Conservation (phyloP, 2,329 filamentous ascomycete genomes). For the Rhinocladiella similis region DNA sequence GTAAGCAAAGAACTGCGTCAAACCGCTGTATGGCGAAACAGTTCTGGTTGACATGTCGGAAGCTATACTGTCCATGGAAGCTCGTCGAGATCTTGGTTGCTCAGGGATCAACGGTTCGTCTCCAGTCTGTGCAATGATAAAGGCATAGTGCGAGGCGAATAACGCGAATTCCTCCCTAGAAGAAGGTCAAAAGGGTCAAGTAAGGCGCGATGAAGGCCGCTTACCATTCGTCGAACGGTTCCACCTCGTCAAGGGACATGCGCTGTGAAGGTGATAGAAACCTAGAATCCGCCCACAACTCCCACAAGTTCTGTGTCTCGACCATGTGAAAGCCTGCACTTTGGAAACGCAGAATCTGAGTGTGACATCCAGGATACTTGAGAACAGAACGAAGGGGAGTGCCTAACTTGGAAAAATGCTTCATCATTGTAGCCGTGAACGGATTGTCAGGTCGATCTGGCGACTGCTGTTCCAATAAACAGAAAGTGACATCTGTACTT, state of each 20-base stretch:
- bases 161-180: conserved; percentile 75
- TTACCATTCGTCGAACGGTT: conserved; percentile 87
- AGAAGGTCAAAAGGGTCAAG: neutral
- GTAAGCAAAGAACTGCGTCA: conserved; percentile 29
- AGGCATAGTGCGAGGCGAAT: conserved; percentile 80
- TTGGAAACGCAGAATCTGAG: conserved; percentile 69
- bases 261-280: conserved; percentile 66
- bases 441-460: conserved; percentile 76
- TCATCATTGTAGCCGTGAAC: conserved; percentile 55
- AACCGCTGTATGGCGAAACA: conserved; percentile 23
- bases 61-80: conserved; percentile 26
- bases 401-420: conserved; percentile 29
- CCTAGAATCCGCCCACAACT: conserved; percentile 70
- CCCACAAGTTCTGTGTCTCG: conserved; percentile 71
- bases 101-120: conserved; percentile 24
- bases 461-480: conserved; percentile 81
- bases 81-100: conserved; percentile 23
- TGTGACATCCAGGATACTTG: conserved; percentile 64
- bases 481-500: conserved; percentile 67
- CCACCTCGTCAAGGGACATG: conserved; percentile 64
- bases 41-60: conserved; percentile 30
- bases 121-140: conserved; percentile 42
- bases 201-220: neutral
- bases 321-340: conserved; percentile 67
- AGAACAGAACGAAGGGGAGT: conserved; percentile 43